Evolutionary conservation across 345 rosid genomes (phyloP).

Genomic region (Raphanus raphanistrum): DNA sequence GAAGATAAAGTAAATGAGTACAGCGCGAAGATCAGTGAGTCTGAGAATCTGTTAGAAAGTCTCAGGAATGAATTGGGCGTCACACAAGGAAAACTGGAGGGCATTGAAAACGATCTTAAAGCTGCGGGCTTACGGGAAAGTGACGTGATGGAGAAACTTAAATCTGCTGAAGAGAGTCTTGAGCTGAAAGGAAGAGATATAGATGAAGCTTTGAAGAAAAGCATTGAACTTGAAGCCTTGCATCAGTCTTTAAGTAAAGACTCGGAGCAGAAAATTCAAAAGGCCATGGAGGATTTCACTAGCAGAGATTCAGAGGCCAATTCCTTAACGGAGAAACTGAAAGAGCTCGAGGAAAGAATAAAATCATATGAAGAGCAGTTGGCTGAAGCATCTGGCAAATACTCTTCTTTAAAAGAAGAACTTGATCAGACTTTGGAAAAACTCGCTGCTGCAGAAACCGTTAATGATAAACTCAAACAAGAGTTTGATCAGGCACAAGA

Average conservation of each 20-base stretch:
- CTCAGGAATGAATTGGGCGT: conserved; percentile 65
- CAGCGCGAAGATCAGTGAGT: conserved; percentile 58
- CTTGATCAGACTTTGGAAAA: conserved; percentile 55
- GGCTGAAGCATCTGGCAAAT: conserved; percentile 53
- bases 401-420: conserved; percentile 66
- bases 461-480: conserved; percentile 60
- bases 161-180: conserved; percentile 69
- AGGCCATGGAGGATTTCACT: conserved; percentile 56
- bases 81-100: conserved; percentile 63
- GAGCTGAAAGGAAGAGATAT: conserved; percentile 54
- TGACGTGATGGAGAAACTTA: conserved; percentile 69
- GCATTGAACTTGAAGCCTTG: conserved; percentile 62
- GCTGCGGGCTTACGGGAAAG: conserved; percentile 65
- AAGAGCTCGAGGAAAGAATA: conserved; percentile 58
- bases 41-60: conserved; percentile 65
- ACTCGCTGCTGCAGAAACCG: conserved; percentile 55
- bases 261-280: conserved; percentile 63
- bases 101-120: conserved; percentile 63
- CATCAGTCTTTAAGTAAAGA: conserved; percentile 62
- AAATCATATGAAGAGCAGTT: conserved; percentile 62
- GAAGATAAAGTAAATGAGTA: conserved; percentile 58
- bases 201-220: conserved; percentile 56
- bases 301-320: conserved; percentile 75
- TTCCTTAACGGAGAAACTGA: conserved; percentile 62
- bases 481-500: conserved; percentile 59